Conservation (phyloP, 768 basidiomycete species). For the Russula griseocarnosa region DNA sequence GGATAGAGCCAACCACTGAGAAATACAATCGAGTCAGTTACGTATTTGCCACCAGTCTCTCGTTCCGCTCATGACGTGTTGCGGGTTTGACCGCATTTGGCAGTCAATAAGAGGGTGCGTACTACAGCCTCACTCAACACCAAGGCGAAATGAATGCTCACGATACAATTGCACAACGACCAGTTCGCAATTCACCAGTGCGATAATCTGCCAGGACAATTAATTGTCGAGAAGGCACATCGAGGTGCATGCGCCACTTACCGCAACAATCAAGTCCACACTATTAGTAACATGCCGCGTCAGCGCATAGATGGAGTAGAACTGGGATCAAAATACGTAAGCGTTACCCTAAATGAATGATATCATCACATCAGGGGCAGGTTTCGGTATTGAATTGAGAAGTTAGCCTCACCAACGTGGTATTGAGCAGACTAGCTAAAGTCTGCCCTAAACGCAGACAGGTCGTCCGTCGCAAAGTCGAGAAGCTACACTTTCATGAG, state of each 20-base stretch:
- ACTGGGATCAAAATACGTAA: conserved; percentile 24
- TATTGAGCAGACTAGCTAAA: conserved; percentile 78
- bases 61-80: not conserved
- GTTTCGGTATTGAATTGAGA: not conserved
- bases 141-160: conserved; percentile 29
- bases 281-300: conserved; percentile 26
- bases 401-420: conserved; percentile 56
- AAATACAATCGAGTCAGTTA: not conserved
- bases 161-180: conserved; percentile 45
- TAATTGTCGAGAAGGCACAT: conserved; percentile 19
- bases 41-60: not conserved
- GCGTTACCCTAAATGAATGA: conserved; percentile 33
- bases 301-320: not conserved
- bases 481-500: conserved; percentile 48
- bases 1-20: conserved; percentile 45
- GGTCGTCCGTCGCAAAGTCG: conserved; percentile 81
- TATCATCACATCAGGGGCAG: not conserved
- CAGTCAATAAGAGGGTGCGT: too few species aligned
- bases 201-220: conserved; percentile 40
- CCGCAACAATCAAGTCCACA: conserved; percentile 44
- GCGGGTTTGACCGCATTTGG: not conserved
- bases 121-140: not conserved
- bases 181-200: conserved; percentile 44
- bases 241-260: conserved; percentile 28
- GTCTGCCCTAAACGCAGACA: conserved; percentile 81